These are phyloP conservation scores for Populus hybrid DNA, from an alignment of 441 rosid genomes.

Conservation along the genomic window DNA sequence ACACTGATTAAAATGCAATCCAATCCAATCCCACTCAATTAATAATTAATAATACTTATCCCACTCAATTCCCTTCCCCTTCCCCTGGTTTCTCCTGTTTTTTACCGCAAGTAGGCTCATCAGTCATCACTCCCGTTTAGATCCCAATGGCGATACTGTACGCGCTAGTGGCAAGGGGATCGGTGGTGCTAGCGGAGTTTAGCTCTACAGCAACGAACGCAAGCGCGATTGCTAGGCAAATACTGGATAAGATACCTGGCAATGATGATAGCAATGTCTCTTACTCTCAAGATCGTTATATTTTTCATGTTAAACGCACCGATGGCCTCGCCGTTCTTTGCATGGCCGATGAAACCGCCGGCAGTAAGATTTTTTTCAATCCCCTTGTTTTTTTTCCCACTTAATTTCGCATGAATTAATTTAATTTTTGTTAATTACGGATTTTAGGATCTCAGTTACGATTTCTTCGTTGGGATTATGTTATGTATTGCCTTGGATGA, in stretches of 20 bases:
- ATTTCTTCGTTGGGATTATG: not conserved
- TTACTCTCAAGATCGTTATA: conserved; percentile 85
- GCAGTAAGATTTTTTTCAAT: conserved; percentile 42
- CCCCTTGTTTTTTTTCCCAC: not conserved
- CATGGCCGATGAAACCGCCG: conserved; percentile 94
- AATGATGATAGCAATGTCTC: conserved; percentile 71
- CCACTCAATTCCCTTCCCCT: not conserved
- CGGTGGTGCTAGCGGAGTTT: conserved; percentile 88
- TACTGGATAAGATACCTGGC: conserved; percentile 71
- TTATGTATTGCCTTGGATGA: not conserved
- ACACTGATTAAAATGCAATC: too few relatives aligned
- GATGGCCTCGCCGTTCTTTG: conserved; percentile 96
- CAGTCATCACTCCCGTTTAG: too few relatives aligned
- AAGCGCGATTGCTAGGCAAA: conserved; percentile 71
- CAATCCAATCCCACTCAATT: too few relatives aligned
- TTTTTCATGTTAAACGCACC: conserved; percentile 89
- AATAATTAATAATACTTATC: too few relatives aligned
- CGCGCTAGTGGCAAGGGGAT: conserved; percentile 83
- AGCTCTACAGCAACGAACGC: conserved; percentile 81
- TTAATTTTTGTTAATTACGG: not conserved
- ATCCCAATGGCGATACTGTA: conserved; percentile 70
- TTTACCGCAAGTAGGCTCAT: not conserved
- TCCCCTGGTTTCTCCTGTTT: not conserved
- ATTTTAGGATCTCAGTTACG: not conserved
- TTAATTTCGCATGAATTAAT: not conserved